phyloP scores from a whole-genome alignment of 1,284 basidiomycete genomes.

The Leccinum fallax region DNA sequence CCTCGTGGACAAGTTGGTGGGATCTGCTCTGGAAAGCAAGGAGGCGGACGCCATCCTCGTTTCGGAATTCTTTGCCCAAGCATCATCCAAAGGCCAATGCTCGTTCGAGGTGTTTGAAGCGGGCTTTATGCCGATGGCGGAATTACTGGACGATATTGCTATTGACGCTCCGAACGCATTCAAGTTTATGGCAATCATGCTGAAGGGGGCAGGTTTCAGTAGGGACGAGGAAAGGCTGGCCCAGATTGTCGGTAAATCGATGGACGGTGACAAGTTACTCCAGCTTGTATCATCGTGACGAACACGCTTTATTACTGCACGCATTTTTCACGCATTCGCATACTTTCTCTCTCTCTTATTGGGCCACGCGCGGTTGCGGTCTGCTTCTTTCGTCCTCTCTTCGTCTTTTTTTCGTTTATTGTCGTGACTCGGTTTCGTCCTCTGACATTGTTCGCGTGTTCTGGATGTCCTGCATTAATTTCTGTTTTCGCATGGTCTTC shows the following conservation, averaged over 20 bases:
- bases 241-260: conserved; percentile 60
- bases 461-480: conserved; percentile 36
- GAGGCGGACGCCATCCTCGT: conserved; percentile 83
- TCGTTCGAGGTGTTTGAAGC: conserved; percentile 62
- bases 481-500: conserved; percentile 31
- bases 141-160: conserved; percentile 82
- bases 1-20: conserved; percentile 77
- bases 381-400: neutral
- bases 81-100: conserved; percentile 55
- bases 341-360: conserved; percentile 4
- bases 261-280: conserved; percentile 60
- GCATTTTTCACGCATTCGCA: conserved; percentile 26
- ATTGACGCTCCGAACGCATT: conserved; percentile 90
- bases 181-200: conserved; percentile 71
- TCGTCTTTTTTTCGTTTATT: conserved; percentile 9
- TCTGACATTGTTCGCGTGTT: conserved; percentile 31
- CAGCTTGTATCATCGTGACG: conserved; percentile 54
- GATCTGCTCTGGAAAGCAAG: conserved; percentile 79
- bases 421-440: conserved; percentile 24
- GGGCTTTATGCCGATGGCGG: conserved; percentile 68
- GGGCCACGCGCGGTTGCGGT: conserved; percentile 16
- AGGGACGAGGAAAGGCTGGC: conserved; percentile 58
- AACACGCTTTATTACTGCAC: conserved; percentile 7
- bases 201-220: conserved; percentile 66
- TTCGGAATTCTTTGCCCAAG: conserved; percentile 64